A percentile compares a stretch with the other conserved stretches of the same genome.
phyloP scores from a whole-genome alignment of 345 rosid species.

The Salix purpurea region DNA sequence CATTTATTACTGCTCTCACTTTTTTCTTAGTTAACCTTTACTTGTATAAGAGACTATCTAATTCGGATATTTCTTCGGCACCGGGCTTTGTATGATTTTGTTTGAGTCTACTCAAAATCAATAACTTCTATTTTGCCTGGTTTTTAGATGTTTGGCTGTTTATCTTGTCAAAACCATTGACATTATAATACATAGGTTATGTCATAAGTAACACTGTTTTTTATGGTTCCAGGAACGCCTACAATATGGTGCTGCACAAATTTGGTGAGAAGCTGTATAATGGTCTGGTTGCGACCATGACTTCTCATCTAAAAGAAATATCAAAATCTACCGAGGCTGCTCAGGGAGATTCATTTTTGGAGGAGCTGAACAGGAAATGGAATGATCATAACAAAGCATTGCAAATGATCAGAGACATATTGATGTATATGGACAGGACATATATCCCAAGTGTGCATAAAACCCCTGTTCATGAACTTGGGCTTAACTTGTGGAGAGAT shows the following conservation, averaged over 20 bases:
- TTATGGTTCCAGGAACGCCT: slow-evolving; percentile 67
- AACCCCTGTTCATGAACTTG: slow-evolving; percentile 91
- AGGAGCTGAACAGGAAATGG: slow-evolving; percentile 96
- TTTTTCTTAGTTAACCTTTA: too few relatives aligned
- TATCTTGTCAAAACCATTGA: background rate
- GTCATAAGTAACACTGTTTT: background rate
- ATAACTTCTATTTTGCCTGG: background rate
- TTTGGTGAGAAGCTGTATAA: slow-evolving; percentile 83
- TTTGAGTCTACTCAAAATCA: background rate
- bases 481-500: slow-evolving; percentile 90
- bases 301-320: slow-evolving; percentile 76
- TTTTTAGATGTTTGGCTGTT: background rate
- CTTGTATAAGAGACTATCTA: too few relatives aligned
- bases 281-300: slow-evolving; percentile 85
- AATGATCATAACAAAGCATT: slow-evolving; percentile 94
- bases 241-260: slow-evolving; percentile 98
- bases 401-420: slow-evolving; percentile 94
- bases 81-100: too few relatives aligned
- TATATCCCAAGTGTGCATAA: slow-evolving; percentile 70
- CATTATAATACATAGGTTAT: background rate
- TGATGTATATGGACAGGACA: slow-evolving; percentile 98
- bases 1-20: too few relatives aligned
- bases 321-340: slow-evolving; percentile 78
- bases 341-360: slow-evolving; percentile 84
- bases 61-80: too few relatives aligned